Conservation (phyloP, 2,329 filamentous ascomycete species). For the Arthrobotrys musiformis region DNA sequence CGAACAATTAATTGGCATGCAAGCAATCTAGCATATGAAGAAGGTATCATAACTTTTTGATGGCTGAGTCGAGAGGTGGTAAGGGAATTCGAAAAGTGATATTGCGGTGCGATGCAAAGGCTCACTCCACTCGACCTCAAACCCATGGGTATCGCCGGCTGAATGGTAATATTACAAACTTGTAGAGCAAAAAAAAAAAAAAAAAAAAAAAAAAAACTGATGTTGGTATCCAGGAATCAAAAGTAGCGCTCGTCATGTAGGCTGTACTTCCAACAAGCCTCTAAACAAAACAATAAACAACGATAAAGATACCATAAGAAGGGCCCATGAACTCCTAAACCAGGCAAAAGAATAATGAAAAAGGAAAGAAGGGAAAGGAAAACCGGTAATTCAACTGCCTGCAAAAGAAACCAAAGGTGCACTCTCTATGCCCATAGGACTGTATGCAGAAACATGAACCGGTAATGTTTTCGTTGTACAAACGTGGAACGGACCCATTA, state of each 20-base stretch:
- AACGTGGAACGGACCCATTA: background rate
- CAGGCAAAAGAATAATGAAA: background rate
- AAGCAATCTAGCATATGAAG: background rate
- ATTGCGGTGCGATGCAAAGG: background rate
- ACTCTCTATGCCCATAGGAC: slow-evolving; percentile 15
- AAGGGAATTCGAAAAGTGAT: background rate
- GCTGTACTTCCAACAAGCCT: background rate
- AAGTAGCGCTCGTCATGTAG: background rate
- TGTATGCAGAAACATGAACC: background rate
- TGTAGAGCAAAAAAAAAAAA: background rate
- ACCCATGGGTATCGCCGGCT: background rate
- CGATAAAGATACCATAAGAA: background rate
- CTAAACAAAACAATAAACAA: no score
- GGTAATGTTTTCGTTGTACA: slow-evolving; percentile 12
- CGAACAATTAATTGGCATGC: background rate
- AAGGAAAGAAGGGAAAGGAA: background rate
- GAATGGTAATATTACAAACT: slow-evolving; percentile 17
- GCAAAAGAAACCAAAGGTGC: slow-evolving; percentile 23
- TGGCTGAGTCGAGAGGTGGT: background rate
- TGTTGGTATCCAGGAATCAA: slow-evolving; percentile 14
- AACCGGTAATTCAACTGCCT: slow-evolving; percentile 17
- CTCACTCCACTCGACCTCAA: background rate
- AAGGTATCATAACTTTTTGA: slow-evolving; percentile 5
- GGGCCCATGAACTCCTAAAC: slow-evolving; percentile 17
- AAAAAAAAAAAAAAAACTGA: background rate